Evolutionary conservation across 345 rosid species (phyloP), one percentile per base, ranked within the genome.

Genomic region (Kernera saxatilis): DNA sequence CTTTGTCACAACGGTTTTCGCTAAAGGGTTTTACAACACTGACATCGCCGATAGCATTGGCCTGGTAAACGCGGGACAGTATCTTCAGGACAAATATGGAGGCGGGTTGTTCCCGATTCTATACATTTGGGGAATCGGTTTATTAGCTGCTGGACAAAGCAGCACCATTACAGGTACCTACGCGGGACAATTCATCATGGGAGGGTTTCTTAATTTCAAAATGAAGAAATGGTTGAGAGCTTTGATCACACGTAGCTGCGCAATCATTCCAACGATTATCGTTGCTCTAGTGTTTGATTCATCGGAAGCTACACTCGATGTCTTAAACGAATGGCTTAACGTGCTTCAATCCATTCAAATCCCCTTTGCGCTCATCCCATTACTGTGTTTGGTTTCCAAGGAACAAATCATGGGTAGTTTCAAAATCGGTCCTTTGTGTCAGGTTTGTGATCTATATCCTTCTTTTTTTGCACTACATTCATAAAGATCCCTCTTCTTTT

Each of bases 151-250:
- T 21, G 98, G 98, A 2, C 97, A 93, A 56, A 93, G 98, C 69
- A 93, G 97, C 70, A 93, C 98, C 4, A 84, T 93, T 32, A 93
- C 97, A 0, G 96, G 95, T 37, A 93, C 96, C 12, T 93, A 91
- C 9, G 97, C 97, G 0, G 94, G 98, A 63, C 98, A 93, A 63
- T 93, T 93, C 73, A 93, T 93, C 69, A 93, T 91, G 96, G 97
- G 98, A 2, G 98, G 98, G 52, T 93, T 93, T 80, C 79, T 93
- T 17, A 88, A 93, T 73, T 49, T 91, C 81, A 84, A 82, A 71
- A 71, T 93, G 87, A 93, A 91, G 83, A 93, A 93, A 74, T 93
- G 98, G 98, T 22, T 88, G 45, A 81, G 98, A 83, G 90, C 98
- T 19, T 67, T 93, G 80, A 93, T 93, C 79, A 93, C 97, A 0